These are phyloP conservation scores for Blepharisma stoltei DNA, from an alignment of 73 alveolate genomes.

Conservation along the genomic window DNA sequence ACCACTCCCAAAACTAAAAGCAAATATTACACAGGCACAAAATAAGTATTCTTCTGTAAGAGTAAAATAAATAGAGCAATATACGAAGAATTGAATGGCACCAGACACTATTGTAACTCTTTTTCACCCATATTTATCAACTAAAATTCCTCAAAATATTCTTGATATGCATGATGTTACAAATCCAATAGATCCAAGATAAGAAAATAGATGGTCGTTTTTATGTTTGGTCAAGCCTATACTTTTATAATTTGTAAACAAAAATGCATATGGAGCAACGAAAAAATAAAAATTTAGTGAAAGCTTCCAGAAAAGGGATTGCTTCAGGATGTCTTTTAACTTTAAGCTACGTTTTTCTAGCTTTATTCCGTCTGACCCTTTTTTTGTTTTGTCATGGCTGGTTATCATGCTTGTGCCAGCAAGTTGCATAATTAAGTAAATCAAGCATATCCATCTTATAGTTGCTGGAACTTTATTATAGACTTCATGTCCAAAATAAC, in stretches of 20 bases:
- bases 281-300: background rate
- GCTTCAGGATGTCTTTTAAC: background rate
- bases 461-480: background rate
- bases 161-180: background rate
- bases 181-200: background rate
- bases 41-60: background rate
- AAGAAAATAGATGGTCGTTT: background rate
- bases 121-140: background rate
- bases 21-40: background rate
- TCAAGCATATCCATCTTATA: background rate
- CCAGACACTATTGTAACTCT: background rate
- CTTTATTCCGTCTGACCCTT: background rate
- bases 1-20: background rate
- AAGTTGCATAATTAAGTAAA: background rate
- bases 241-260: background rate
- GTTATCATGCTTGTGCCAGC: background rate
- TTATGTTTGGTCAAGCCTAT: background rate
- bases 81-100: background rate
- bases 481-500: background rate
- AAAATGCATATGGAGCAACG: background rate
- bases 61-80: background rate
- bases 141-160: background rate
- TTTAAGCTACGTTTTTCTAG: background rate
- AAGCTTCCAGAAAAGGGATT: background rate
- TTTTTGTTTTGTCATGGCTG: background rate